These are phyloP conservation scores for Aciculoconidium aculeatum DNA, from an alignment of 805 yeast species.

Conservation along the genomic window DNA sequence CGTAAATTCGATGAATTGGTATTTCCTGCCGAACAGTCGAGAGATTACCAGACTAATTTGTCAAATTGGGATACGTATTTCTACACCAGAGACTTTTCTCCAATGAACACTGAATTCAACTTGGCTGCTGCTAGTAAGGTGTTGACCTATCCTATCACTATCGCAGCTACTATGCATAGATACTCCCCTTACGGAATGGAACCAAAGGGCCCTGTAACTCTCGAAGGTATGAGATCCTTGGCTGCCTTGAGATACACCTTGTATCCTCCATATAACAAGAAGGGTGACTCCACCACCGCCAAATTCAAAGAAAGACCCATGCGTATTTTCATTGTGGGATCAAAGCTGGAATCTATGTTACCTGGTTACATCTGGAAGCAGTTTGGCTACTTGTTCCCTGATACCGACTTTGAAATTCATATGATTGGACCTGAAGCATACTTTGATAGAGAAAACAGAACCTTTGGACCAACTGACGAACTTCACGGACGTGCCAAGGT, in stretches of 20 bases:
- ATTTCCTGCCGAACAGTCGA: slow-evolving; percentile 76
- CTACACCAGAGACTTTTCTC: slow-evolving; percentile 86
- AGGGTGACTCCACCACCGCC: slow-evolving; percentile 43
- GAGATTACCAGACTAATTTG: slow-evolving; percentile 70
- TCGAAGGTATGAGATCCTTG: slow-evolving; percentile 89
- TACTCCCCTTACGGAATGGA: slow-evolving; percentile 76
- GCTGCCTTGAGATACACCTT: slow-evolving; percentile 90
- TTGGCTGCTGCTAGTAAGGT: slow-evolving; percentile 93
- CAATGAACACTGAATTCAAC: slow-evolving; percentile 96
- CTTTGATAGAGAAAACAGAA: slow-evolving; percentile 63
- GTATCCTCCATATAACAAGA: slow-evolving; percentile 53
- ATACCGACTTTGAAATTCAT: slow-evolving; percentile 75
- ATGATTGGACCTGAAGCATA: slow-evolving; percentile 92
- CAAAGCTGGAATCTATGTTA: slow-evolving; percentile 87
- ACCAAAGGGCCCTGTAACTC: slow-evolving; percentile 82
- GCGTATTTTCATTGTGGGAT: slow-evolving; percentile 84
- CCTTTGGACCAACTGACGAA: slow-evolving; percentile 48
- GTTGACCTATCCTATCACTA: slow-evolving; percentile 87
- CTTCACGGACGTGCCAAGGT: slow-evolving; percentile 57
- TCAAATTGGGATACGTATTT: slow-evolving; percentile 89
- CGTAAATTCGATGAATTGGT: slow-evolving; percentile 93
- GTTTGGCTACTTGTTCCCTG: slow-evolving; percentile 78
- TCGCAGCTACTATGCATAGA: slow-evolving; percentile 76
- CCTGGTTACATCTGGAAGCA: slow-evolving; percentile 97
- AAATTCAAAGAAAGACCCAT: slow-evolving; percentile 78